These are phyloP conservation scores for Leucosporidium scottii DNA, from an alignment of 768 basidiomycete genomes.

Conservation along the genomic window DNA sequence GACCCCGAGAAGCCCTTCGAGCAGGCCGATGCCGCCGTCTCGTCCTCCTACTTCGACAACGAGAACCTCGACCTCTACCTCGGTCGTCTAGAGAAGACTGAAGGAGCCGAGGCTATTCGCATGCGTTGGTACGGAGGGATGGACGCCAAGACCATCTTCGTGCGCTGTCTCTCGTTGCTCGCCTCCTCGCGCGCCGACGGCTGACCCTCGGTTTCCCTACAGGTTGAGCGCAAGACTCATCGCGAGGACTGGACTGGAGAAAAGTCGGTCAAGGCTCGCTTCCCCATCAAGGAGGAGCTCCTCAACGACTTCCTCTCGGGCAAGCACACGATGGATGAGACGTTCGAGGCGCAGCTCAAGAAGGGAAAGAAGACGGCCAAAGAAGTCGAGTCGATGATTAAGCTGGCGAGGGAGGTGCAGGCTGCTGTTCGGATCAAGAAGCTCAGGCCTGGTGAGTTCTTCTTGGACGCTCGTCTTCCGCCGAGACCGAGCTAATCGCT, in stretches of 20 bases:
- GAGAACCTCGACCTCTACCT: constrained; percentile 92
- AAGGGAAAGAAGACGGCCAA: constrained; percentile 88
- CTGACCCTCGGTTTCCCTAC: constrained; percentile 34
- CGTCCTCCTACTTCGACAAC: constrained; percentile 95
- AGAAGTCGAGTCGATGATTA: constrained; percentile 89
- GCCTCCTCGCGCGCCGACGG: background rate
- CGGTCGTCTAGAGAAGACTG: constrained; percentile 93
- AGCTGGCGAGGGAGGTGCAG: constrained; percentile 94
- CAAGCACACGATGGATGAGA: constrained; percentile 84
- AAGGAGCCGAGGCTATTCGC: constrained; percentile 94
- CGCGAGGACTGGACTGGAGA: constrained; percentile 99
- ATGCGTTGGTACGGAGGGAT: constrained; percentile 95
- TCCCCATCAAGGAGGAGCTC: constrained; percentile 75
- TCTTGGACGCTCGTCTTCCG: background rate
- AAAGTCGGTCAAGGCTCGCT: constrained; percentile 94
- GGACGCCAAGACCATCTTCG: constrained; percentile 42
- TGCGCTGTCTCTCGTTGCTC: background rate
- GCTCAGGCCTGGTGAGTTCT: constrained; percentile 64
- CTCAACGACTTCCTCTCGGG: constrained; percentile 86
- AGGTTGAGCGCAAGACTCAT: constrained; percentile 53
- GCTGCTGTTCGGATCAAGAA: constrained; percentile 76
- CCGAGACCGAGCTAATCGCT: background rate
- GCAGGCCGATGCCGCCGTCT: constrained; percentile 62
- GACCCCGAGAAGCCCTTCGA: constrained; percentile 90
- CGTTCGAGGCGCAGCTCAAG: constrained; percentile 72